phyloP scores from a whole-genome alignment of 768 basidiomycete genomes.

The Suillus luteus region DNA sequence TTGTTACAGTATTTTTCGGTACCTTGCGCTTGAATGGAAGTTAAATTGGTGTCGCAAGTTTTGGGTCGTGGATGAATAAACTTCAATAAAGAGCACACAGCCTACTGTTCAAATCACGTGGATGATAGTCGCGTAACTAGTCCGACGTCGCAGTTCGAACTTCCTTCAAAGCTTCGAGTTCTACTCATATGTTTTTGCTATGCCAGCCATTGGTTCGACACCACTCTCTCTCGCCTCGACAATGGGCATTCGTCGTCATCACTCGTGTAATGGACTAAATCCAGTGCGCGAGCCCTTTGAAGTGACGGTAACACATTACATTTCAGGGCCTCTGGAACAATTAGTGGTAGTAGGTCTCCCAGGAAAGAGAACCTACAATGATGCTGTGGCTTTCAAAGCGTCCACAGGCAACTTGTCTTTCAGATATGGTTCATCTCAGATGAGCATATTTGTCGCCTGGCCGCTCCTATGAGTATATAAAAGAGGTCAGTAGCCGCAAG shows the following conservation, averaged over 20 bases:
- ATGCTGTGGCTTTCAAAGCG: neutral
- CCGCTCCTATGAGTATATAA: neutral
- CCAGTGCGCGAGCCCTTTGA: neutral
- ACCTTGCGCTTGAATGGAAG: no score
- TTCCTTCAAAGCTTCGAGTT: no score
- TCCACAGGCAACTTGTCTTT: neutral
- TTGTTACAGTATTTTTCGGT: no score
- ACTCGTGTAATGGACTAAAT: neutral
- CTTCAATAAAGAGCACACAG: no score
- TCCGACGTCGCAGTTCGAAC: no score
- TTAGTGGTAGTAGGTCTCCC: neutral
- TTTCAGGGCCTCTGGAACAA: neutral
- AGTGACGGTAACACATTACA: neutral
- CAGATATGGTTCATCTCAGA: neutral
- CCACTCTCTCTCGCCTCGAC: neutral
- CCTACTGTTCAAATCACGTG: no score
- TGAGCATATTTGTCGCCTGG: neutral
- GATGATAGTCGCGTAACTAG: no score
- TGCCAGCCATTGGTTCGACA: neutral
- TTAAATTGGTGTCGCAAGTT: no score
- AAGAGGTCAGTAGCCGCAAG: neutral
- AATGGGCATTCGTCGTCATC: neutral
- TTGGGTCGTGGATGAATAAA: no score
- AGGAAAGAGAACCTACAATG: neutral
- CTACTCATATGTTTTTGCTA: neutral